phyloP scores from a whole-genome alignment of 2,329 filamentous ascomycete species.

The Akanthomyces uredinophilus region DNA sequence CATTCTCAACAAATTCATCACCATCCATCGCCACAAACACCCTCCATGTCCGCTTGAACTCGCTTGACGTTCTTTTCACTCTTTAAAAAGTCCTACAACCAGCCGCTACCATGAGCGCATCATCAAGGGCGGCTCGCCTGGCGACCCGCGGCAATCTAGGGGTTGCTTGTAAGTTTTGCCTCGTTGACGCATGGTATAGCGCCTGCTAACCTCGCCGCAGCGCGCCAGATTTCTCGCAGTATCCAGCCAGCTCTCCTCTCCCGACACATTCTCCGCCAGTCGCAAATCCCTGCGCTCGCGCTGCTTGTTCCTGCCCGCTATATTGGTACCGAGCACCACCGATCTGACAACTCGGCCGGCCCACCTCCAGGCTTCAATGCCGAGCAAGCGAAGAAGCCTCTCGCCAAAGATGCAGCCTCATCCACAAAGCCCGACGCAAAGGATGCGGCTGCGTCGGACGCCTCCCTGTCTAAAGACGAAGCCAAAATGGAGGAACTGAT shows the following conservation, averaged over 20 bases:
- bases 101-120: constrained; percentile 47
- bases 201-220: constrained; percentile 27
- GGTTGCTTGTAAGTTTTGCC: constrained; percentile 38
- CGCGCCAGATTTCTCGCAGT: constrained; percentile 42
- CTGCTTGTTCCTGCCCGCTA: constrained; percentile 52
- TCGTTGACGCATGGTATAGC: constrained; percentile 3
- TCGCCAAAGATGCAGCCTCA: constrained; percentile 50
- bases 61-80: background rate
- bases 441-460: constrained; percentile 22
- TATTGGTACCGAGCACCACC: constrained; percentile 56
- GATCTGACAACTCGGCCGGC: constrained; percentile 43
- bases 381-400: constrained; percentile 82
- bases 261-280: constrained; percentile 42
- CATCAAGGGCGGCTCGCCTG: constrained; percentile 50
- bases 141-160: constrained; percentile 49
- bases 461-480: constrained; percentile 31
- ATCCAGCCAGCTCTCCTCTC: constrained; percentile 42
- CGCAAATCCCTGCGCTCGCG: constrained; percentile 47
- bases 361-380: constrained; percentile 88
- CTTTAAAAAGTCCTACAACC: background rate
- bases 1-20: constrained; percentile 8
- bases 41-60: background rate
- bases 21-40: constrained; percentile 1
- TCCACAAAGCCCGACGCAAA: constrained; percentile 29
- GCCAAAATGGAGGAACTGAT: constrained; percentile 56